phyloP scores from a whole-genome alignment of 345 rosid genomes.

The Euphorbia peplus region DNA sequence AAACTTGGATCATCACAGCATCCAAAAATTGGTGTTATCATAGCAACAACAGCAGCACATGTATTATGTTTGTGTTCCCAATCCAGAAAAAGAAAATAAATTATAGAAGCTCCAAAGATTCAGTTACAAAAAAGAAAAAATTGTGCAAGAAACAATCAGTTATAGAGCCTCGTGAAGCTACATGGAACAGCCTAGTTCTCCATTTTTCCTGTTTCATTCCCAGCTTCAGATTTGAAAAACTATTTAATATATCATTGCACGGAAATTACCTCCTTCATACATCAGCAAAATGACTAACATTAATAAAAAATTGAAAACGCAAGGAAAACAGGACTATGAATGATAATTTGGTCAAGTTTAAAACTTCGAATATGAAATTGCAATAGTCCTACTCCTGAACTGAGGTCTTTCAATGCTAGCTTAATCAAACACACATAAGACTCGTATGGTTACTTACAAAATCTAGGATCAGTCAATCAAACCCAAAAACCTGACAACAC shows the following conservation, averaged over 20 bases:
- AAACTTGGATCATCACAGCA: constrained; percentile 6
- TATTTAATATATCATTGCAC: background rate
- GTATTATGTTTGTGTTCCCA: background rate
- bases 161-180: background rate
- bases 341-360: background rate
- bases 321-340: background rate
- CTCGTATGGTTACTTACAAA: background rate
- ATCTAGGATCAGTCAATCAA: background rate
- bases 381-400: background rate
- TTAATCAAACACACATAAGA: background rate
- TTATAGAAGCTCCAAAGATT: background rate
- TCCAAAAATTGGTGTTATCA: background rate
- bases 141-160: background rate
- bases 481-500: background rate
- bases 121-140: background rate
- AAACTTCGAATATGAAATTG: no score
- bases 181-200: background rate
- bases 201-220: background rate
- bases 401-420: background rate
- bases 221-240: background rate
- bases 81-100: background rate
- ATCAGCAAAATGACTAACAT: background rate
- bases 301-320: background rate
- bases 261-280: background rate
- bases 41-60: background rate